Evolutionary conservation across 345 rosid species (phyloP), one percentile per base, ranked within the genome.

Genomic region (Murraya paniculata): DNA sequence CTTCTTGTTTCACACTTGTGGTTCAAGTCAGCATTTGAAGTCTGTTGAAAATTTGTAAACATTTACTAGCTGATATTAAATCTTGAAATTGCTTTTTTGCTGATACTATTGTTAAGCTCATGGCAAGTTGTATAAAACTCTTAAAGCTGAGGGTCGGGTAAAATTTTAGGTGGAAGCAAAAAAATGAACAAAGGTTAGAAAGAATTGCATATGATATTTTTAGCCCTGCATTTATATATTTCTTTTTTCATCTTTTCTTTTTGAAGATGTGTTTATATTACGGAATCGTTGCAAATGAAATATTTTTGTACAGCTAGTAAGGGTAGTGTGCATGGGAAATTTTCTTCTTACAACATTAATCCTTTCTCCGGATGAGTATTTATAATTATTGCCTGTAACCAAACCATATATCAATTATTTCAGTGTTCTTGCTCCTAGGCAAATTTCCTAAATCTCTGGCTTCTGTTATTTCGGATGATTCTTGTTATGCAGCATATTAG

Each of bases 81-180:
- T 50, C 8, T n/a, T 64, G 27, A 3, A 31, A 33, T 60, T 45
- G 6, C n/a, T n/a, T 30, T 45, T 13, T 64, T 33, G n/a, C 41
- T 4, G 22, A 6, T 45, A 31, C 45, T 41, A 28, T 9, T 41
- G 19, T 45, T 3, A 25, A 60, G 16, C 55, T 59, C 64, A 39
- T 24, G 28, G 14, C 36, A 72, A 72, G 53, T 33, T n/a, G 36
- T 9, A 28, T 30, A 21, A 71, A 18, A 55, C 39, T 21, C 28
- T 31, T 7, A 21, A 39, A 68, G 50, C 48, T 25, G 58, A 65
- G 21, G 38, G 33, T 66, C 67, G 39, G 41, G 76, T 56, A 38
- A 14, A 78, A 71, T 22, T 70, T 31, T 14, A 57, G 69, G 24
- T 60, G n/a, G 48, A 77, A 68, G 35, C 55, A 28, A 67, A 36